Evolutionary conservation across 805 yeast genomes (phyloP).

Genomic region (Nakazawaea ernobii): DNA sequence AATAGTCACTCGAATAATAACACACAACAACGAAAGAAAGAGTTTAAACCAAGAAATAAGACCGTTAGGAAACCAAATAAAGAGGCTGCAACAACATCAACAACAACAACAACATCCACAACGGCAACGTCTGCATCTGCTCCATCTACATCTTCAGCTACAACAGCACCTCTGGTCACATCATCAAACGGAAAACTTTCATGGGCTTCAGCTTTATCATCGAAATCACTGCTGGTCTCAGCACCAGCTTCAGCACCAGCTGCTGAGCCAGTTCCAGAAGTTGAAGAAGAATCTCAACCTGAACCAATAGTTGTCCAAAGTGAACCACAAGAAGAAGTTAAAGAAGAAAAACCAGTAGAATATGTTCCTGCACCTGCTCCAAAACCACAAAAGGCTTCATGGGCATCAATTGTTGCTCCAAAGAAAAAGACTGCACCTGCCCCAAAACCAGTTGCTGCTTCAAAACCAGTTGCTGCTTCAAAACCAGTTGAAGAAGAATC

Average conservation of each 20-base stretch:
- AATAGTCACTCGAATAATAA: no score
- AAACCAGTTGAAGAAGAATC: no score
- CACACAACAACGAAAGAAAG: constrained; percentile 6
- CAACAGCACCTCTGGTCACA: constrained; percentile 3
- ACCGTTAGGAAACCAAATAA: constrained; percentile 6
- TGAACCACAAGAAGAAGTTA: constrained; percentile 7
- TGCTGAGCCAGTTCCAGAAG: constrained; percentile 3
- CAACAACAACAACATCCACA: neutral
- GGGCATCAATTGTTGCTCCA: constrained; percentile 13
- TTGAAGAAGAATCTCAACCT: constrained; percentile 5
- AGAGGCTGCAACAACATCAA: constrained; percentile 4
- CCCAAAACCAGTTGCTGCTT: constrained; percentile 2
- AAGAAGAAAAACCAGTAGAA: constrained; percentile 2
- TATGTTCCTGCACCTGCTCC: constrained; percentile 8
- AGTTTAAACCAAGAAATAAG: constrained; percentile 2
- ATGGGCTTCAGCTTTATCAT: constrained; percentile 28
- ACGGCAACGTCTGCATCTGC: constrained; percentile 8
- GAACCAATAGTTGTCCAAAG: neutral
- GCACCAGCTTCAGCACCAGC: neutral
- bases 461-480: constrained; percentile 1
- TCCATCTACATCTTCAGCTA: constrained; percentile 3
- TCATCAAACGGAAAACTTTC: constrained; percentile 19
- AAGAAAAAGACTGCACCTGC: constrained; percentile 12
- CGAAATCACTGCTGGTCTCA: constrained; percentile 16
- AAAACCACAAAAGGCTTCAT: constrained; percentile 5